Evolutionary conservation across 306 rosid genomes (phyloP).

Genomic region (Malus sieversii): DNA sequence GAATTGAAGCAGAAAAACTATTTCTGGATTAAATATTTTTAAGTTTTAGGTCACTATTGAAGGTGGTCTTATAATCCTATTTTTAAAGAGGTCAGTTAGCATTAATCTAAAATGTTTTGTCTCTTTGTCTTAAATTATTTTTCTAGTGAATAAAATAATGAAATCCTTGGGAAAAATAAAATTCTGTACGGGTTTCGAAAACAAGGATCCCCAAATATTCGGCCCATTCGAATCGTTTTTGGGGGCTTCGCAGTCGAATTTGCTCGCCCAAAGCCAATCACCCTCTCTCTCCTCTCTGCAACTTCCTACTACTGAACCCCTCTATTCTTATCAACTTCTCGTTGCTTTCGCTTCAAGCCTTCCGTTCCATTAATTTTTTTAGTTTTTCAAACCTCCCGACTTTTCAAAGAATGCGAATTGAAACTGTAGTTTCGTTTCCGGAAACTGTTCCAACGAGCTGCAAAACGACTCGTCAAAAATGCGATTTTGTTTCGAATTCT

Average conservation of each 20-base stretch:
- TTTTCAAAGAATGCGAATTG: not conserved
- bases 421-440: not conserved
- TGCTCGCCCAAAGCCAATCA: not conserved
- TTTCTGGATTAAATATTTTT: too few species aligned
- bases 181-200: slow-evolving; percentile 22
- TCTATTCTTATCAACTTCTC: slow-evolving; percentile 2
- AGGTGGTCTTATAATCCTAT: too few species aligned
- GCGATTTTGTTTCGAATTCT: not conserved
- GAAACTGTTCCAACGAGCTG: slow-evolving; percentile 5
- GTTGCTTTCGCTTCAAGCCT: slow-evolving; percentile 45
- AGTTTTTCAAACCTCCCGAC: not conserved
- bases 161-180: not conserved
- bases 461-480: slow-evolving; percentile 11
- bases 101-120: too few species aligned
- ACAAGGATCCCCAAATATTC: slow-evolving; percentile 20
- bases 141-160: not conserved
- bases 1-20: too few species aligned
- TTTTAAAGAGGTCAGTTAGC: too few species aligned
- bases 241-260: not conserved
- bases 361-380: not conserved
- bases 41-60: too few species aligned
- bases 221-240: slow-evolving; percentile 4
- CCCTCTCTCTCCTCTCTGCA: slow-evolving; percentile 1
- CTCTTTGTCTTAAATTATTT: too few species aligned
- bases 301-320: not conserved